Evolutionary conservation across 2,329 filamentous ascomycete genomes (phyloP).

Genomic region (Apiospora hydei): DNA sequence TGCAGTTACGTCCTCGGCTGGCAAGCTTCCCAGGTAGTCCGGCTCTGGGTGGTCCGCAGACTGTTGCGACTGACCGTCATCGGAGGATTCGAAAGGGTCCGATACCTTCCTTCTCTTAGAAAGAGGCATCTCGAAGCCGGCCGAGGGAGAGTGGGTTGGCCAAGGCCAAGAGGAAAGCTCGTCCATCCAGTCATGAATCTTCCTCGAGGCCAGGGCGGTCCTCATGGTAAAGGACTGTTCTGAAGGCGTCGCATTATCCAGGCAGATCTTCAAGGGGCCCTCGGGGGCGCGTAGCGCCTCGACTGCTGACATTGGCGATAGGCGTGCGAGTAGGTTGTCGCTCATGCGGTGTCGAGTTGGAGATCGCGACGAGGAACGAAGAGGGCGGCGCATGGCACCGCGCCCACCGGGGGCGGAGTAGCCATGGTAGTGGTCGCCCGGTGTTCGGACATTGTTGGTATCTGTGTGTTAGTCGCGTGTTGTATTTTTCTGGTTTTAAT

Average conservation of each 20-base stretch:
- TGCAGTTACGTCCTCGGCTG: constrained; percentile 64
- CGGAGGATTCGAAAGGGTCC: constrained; percentile 30
- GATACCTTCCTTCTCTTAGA: constrained; percentile 50
- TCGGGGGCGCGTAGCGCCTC: constrained; percentile 64
- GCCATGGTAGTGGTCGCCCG: constrained; percentile 33
- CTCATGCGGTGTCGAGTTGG: constrained; percentile 52
- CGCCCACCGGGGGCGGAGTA: constrained; percentile 42
- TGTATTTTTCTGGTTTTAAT: constrained; percentile 1
- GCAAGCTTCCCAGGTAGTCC: constrained; percentile 74
- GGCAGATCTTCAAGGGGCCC: constrained; percentile 62
- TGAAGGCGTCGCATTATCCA: constrained; percentile 66
- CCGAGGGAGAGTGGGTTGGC: constrained; percentile 56
- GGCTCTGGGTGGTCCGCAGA: constrained; percentile 40
- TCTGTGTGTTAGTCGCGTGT: constrained; percentile 36
- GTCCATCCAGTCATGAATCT: constrained; percentile 76
- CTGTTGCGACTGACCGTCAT: constrained; percentile 22
- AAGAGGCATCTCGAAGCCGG: constrained; percentile 61
- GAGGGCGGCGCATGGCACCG: constrained; percentile 45
- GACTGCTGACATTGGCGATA: constrained; percentile 67
- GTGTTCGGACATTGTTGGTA: constrained; percentile 43
- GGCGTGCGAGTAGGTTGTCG: constrained; percentile 67
- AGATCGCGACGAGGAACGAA: constrained; percentile 50
- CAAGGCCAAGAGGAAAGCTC: constrained; percentile 71
- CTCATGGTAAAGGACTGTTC: constrained; percentile 77
- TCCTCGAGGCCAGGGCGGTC: constrained; percentile 73